Evolutionary conservation across 345 rosid genomes (phyloP), one percentile per base, ranked within the genome.

Genomic region (Lumnitzera littorea): DNA sequence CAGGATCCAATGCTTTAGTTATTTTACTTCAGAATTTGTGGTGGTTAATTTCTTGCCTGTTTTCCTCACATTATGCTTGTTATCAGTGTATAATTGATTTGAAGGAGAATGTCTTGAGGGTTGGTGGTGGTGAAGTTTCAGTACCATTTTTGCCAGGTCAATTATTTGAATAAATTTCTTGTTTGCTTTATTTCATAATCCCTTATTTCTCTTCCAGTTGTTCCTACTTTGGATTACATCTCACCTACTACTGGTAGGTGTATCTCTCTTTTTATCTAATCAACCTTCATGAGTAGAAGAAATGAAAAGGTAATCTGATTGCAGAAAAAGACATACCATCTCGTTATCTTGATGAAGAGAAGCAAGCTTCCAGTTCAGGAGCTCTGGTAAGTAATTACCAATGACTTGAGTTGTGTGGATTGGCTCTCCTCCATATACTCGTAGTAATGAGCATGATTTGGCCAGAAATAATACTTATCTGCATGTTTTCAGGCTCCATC

Each of bases 71-170:
- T 9, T 9, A 36, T 36, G 43, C 20, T 20, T 67, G 53, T 59
- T 41, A 69, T 56, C 84, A 94, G 97, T 94, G 99, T 73, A 88
- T 79, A 62, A 90, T 94, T 67, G 99, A 94, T 72, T 69, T 94
- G 70, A 94, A 88, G 75, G 87, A 86, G 43, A 94, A 84, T 57
- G 95, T 90, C 76, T 58, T 94, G 67, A 84, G 91, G 70, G 91
- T 90, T 46, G 97, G 97, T 24, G 97, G 99, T 58, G 97, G 99
- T 68, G 99, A 90, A 66, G 99, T 86, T 66, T 78, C 96, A 3
- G 99, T 90, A 58, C 99, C 99, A 57, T 94, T 94, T 78, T 81
- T 94, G 81, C 97, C 86, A 71, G 99, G 99, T 81, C 67, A 3
- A 29, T 49, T 56, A 2, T 36, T 1, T 15, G 2, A 50, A 2